A percentile compares a stretch with the other conserved stretches of the same genome.
These are phyloP conservation scores for Fraxinus excelsior DNA, from an alignment of 257 asterid genomes.

Conservation along the genomic window DNA sequence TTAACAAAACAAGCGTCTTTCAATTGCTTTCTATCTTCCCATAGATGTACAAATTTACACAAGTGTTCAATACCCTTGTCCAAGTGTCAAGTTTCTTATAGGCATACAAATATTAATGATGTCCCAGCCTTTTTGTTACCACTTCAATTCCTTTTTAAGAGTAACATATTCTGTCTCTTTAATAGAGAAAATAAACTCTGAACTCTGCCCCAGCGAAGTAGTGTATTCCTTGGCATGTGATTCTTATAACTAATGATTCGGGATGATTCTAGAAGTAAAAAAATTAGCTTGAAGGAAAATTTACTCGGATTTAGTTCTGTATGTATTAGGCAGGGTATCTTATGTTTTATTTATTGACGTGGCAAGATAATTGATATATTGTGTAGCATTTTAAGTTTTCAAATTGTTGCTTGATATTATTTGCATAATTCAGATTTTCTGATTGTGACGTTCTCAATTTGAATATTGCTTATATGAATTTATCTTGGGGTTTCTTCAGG, in stretches of 20 bases:
- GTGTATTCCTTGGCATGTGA: background rate
- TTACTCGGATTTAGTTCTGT: background rate
- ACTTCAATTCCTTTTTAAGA: background rate
- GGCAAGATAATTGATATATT: background rate
- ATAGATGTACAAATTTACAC: background rate
- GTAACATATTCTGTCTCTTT: background rate
- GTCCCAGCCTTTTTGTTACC: background rate
- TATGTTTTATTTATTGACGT: background rate
- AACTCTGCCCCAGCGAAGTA: background rate
- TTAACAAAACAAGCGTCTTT: background rate
- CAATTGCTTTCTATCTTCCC: background rate
- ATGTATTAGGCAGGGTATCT: background rate
- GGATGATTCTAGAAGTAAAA: background rate
- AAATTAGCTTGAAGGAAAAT: background rate
- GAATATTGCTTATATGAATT: background rate
- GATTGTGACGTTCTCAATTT: background rate
- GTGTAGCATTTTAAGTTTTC: background rate
- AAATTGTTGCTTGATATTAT: background rate
- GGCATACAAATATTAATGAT: background rate
- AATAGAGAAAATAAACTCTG: no score
- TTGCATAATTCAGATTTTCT: background rate
- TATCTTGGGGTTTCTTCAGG: conserved; percentile 28
- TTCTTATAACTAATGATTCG: background rate
- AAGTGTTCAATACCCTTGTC: background rate
- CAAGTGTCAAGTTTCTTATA: background rate